Evolutionary conservation across 129 eudicot genomes (phyloP), one percentile per base, ranked within the genome.

Genomic region (Pittosporum tobira): DNA sequence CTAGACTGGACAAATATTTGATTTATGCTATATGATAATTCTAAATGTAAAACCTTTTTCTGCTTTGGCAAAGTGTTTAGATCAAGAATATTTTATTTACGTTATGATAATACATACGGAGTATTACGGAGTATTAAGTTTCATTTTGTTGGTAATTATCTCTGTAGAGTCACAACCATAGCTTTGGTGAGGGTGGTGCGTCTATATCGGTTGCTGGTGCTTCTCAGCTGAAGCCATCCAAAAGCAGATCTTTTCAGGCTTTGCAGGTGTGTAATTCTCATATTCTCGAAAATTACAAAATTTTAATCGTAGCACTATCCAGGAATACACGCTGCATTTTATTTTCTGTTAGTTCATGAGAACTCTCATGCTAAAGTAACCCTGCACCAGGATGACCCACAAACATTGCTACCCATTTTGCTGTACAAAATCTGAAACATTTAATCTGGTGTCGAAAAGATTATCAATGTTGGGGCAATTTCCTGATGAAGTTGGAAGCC

Each of bases 191-290:
- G n/a, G n/a, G n/a, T n/a, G n/a, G n/a, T n/a, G n/a, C n/a, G n/a
- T n/a, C n/a, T n/a, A n/a, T n/a, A n/a, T n/a, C n/a, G n/a, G n/a
- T n/a, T n/a, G n/a, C n/a, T n/a, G n/a, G n/a, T n/a, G n/a, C n/a
- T n/a, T n/a, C n/a, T n/a, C 66, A 24, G 40, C 48, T 81, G 65
- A 78, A 71, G 77, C 66, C 77, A 40, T 54, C 78, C 28, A 40
- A 64, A 47, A 70, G 76, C 50, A 76, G 69, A 78, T 67, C 87
- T 61, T 66, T 68, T 59, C 82, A 56, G 70, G 64, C 71, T 63
- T 51, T 67, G 55, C 76, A 73, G 28, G 96, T 88, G 72, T 57
- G n/a, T 28, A 40, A 36, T 31, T 25, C 28, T 27, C 24, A 13
- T 18, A 2, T 40, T 48, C 36, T 55, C 15, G n/a, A 5, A 6